Evolutionary conservation across 305 asterid genomes (phyloP), one percentile per base, ranked within the genome.

Genomic region (Fraxinus ornus): DNA sequence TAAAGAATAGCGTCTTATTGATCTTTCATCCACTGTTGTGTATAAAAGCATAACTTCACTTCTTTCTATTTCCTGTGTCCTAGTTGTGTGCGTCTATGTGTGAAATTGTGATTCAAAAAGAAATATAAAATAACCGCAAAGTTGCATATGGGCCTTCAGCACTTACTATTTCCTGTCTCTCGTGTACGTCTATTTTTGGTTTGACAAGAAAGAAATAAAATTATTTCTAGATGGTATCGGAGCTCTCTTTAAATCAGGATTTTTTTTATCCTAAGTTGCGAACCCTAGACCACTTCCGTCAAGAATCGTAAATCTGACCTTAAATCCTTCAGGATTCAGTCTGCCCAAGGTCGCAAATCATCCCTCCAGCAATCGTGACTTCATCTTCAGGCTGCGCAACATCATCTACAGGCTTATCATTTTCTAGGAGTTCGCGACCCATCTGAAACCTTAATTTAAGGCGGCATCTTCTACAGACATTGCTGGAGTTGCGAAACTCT

Each of bases 41-140:
- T 74, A 37, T 39, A 57, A 77, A 19, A 68, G 57, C 62, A 32
- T 62, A 32, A 37, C 68, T 62, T 78, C 81, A 68, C 49, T 82
- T 30, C 15, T 75, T 35, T 75, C 81, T 75, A 19, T 75, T 73
- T 12, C 44, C 3, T 5, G 36, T 49, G 24, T n/a, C 39, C 76
- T 80, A 62, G 35, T n/a, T 62, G 7, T 22, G 33, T 72, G 76
- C 32, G 0, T 57, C 21, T n/a, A 57, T 57, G 0, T 6, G 68
- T 57, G 68, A 21, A 57, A 57, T 57, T n/a, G 4, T 57, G 68
- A 57, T 19, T 6, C 10, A 7, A 5, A 57, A 57, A n/a, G 66
- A 55, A 55, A 19, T 55, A 47, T 47, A 47, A 47, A 47, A 47
- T 47, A 47, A 47, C 55, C 1, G 66, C 24, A 55, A 55, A 55